A percentile compares a stretch with the other conserved stretches of the same genome.
These are phyloP conservation scores for Cephalotrichum gorgonifer DNA, from an alignment of 2,329 filamentous ascomycete species.

Conservation along the genomic window DNA sequence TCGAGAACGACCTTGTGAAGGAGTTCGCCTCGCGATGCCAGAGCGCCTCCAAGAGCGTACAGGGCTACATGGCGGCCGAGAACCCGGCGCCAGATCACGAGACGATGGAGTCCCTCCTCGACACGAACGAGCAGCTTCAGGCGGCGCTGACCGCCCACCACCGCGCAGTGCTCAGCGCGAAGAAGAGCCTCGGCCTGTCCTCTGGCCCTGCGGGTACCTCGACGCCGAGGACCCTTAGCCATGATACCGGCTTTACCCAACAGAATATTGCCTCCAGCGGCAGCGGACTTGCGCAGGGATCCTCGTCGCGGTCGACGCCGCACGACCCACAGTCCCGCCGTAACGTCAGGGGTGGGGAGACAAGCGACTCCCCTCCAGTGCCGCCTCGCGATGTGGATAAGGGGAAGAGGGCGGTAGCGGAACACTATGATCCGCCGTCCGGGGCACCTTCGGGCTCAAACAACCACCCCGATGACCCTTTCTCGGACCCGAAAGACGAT, in stretches of 20 bases:
- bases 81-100: conserved; percentile 81
- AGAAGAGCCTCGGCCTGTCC: conserved; percentile 40
- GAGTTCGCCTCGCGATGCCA: conserved; percentile 87
- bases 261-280: conserved; percentile 13
- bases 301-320: conserved; percentile 4
- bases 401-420: conserved; percentile 18
- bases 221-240: not conserved
- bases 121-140: conserved; percentile 86
- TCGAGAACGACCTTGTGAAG: conserved; percentile 77
- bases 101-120: conserved; percentile 86
- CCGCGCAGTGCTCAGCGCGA: conserved; percentile 58
- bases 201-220: not conserved
- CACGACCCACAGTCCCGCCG: not conserved
- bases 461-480: conserved; percentile 23
- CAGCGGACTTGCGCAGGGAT: not conserved
- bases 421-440: conserved; percentile 7
- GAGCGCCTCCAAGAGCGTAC: conserved; percentile 69
- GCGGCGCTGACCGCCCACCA: conserved; percentile 77
- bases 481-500: conserved; percentile 15
- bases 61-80: conserved; percentile 72
- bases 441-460: conserved; percentile 11
- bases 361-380: conserved; percentile 6
- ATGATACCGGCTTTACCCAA: not conserved
- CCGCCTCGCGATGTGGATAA: conserved; percentile 8
- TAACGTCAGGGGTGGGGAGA: conserved; percentile 11